Base-by-base conservation (phyloP, 139 green algal genomes). In the Chlamydomonas incerta region DNA sequence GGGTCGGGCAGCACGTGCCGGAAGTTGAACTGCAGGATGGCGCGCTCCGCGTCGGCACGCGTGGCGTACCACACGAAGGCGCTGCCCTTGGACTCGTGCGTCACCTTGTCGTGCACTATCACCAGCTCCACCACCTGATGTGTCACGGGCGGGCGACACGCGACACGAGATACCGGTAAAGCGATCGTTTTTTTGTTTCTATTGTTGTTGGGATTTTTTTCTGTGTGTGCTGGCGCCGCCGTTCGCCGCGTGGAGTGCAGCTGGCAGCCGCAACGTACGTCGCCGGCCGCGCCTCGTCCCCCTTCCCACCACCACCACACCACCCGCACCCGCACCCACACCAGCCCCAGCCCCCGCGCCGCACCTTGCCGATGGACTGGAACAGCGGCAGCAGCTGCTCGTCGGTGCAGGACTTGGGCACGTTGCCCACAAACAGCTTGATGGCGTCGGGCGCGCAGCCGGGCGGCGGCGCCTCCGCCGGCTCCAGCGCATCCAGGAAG, bases 401-500 rank as follows among this genome's bases (percentile, higher is more conserved):
- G 58, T 94, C 92, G 2, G 88, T 92, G 71, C 87, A 95, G 11
- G 29, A 71, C 87, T 92, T 93, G 37, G 92, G 92, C 35, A 95
- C 90, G 71, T 94, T 95, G 50, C 92, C 92, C n/a, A 94, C 90
- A 82, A 95, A 95, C 18, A 95, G 89, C 80, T 88, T 91, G 66
- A 91, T 90, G 8, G 87, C 83, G 60, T 91, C 87, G 3, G 83
- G 58, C 4, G 86, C 11, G 83, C 87, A 91, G n/a, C 90, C 87
- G 9, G 80, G 72, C 33, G 88, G 85, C n/a, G 87, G 90, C 62
- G 70, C 62, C 82, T 93, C 90, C 29, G 77, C 47, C 52, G 17
- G 37, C 37, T 68, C 52, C 73, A 80, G 33, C 9, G 70, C 23
- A 41, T 58, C 70, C 60, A 66, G 60, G 60, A 85, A 85, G 1